Conservation (phyloP, 129 eudicot species). For the Lonicera japonica region DNA sequence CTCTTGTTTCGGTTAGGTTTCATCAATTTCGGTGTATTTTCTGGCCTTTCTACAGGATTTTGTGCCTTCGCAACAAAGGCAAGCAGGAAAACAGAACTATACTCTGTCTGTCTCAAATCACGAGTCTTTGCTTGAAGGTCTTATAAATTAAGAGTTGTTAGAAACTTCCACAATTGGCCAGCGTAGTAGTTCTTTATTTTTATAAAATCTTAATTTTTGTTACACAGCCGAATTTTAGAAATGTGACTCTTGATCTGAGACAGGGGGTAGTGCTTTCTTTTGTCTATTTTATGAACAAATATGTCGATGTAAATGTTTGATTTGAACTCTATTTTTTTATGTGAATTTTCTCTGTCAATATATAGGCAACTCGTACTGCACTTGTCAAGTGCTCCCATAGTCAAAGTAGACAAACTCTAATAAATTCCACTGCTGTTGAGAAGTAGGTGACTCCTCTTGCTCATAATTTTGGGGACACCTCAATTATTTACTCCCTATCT, state of each 20-base stretch:
- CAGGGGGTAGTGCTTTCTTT: slow-evolving; percentile 1
- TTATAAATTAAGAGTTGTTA: too few relatives aligned
- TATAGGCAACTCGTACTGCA: slow-evolving; percentile 17
- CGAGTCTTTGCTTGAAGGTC: too few relatives aligned
- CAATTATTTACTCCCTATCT: not conserved
- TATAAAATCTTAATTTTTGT: not conserved
- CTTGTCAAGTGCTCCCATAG: slow-evolving; percentile 16
- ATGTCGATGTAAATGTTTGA: not conserved
- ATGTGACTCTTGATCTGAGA: too few relatives aligned
- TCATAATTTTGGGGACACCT: not conserved
- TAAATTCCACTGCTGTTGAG: slow-evolving; percentile 17
- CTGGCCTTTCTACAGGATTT: not conserved
- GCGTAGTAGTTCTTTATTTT: not conserved
- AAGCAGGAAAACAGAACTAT: too few relatives aligned
- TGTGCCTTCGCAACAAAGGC: slow-evolving; percentile 16
- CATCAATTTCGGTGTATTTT: not conserved
- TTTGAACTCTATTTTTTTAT: not conserved
- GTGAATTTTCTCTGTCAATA: not conserved
- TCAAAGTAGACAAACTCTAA: slow-evolving; percentile 24
- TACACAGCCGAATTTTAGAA: too few relatives aligned
- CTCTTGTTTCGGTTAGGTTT: slow-evolving; percentile 3
- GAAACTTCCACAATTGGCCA: not conserved
- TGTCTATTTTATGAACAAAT: too few relatives aligned
- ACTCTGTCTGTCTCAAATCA: too few relatives aligned
- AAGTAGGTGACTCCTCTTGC: slow-evolving; percentile 25